Base-by-base conservation (phyloP, 352 stramenopile species). In the Pythium myriotylum region DNA sequence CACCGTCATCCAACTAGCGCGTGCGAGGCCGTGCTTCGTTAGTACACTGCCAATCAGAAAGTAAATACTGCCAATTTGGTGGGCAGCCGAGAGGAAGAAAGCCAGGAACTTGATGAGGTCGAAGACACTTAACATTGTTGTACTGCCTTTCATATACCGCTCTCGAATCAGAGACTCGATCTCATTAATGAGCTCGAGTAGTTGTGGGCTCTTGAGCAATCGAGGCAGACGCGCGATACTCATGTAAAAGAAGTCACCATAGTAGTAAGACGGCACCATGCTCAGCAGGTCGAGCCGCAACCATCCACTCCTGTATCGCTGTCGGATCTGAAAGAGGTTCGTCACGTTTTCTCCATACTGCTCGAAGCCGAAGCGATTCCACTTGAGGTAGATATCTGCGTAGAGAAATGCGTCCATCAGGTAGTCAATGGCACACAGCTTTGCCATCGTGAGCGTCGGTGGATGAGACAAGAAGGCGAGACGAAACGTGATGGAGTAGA, bases 1-100 rank as follows among this genome's bases (percentile, higher is more conserved):
- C 12, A 74, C 61, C 8, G 62, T 87, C 33, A 90, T 65, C 82
- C 82, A 91, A 37, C 80, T 89, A 8, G 13, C 24, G 4, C 54
- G n/a, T 0, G 32, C 50, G 12, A 63, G 13, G 1, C 40, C 40
- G 40, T 59, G 33, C 19, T 59, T 33, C 0, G 64, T 54, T 3
- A 64, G 55, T 13, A 68, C 1, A 9, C 54, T 16, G 14, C 67
- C 67, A 9, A 74, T 26, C 20, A 74, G 40, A 19, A 57, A 74
- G 40, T 71, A 75, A 12, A 72, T 19, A 29, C 68, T 75, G 6
- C 58, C 64, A 12, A 75, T 14, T n/a, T 72, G 54, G 35, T 75
- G 68, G 1, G 68, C 68, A 3, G 68, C 51, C 4, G 62, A 66
- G 2, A 75, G 19, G 29, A 75, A 72, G 53, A 60, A 55, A 4